phyloP scores from a whole-genome alignment of 257 asterid species.

The Capsicum baccatum region DNA sequence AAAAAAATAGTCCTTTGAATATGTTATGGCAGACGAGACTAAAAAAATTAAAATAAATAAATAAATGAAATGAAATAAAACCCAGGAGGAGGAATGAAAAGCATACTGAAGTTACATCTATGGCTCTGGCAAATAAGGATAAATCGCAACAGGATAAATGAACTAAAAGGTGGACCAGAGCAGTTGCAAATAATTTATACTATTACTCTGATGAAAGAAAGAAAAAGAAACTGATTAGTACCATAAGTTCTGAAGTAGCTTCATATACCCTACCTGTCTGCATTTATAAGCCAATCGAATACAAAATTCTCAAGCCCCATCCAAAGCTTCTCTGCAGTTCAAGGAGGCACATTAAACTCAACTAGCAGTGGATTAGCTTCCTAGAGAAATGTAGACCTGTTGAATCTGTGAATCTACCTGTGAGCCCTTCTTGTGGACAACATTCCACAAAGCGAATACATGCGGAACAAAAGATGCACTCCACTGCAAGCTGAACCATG shows the following conservation, averaged over 20 bases:
- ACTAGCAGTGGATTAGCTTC: slow-evolving; percentile 23
- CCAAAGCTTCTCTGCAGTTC: slow-evolving; percentile 89
- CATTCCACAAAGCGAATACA: slow-evolving; percentile 99
- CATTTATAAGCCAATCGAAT: slow-evolving; percentile 98
- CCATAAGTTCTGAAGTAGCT: slow-evolving; percentile 35
- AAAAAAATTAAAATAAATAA: not conserved
- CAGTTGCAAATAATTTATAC: not conserved
- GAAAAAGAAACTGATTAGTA: not conserved
- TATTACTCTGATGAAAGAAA: not conserved
- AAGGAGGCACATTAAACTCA: slow-evolving; percentile 35
- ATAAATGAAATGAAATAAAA: not conserved
- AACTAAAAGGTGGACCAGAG: not conserved
- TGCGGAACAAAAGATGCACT: slow-evolving; percentile 99
- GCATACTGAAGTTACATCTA: not conserved
- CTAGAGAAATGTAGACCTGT: slow-evolving; percentile 14
- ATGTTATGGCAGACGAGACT: slow-evolving; percentile 18
- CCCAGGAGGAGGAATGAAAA: slow-evolving; percentile 9
- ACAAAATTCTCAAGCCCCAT: slow-evolving; percentile 97
- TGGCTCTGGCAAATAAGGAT: slow-evolving; percentile 11
- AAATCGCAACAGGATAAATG: not conserved
- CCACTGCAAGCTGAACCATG: slow-evolving; percentile 88
- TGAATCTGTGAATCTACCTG: slow-evolving; percentile 62
- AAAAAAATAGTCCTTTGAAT: not conserved
- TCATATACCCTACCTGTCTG: slow-evolving; percentile 75
- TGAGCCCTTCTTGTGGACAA: slow-evolving; percentile 99